Evolutionary conservation across 768 basidiomycete species (phyloP).

Genomic region (Tulasnella sp.): DNA sequence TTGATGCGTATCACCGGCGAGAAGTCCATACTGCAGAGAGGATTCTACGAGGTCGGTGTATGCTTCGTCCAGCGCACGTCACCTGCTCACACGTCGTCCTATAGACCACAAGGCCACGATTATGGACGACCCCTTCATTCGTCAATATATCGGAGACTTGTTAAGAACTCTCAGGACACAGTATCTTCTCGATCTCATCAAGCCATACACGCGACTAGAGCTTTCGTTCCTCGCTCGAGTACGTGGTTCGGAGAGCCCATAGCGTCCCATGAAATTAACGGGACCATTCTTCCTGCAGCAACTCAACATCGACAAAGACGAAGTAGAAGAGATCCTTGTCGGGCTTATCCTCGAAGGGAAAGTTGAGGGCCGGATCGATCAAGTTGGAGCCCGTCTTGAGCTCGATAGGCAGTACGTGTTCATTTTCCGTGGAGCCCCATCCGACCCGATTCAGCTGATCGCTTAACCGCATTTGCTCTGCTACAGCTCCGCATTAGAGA

Average conservation of each 20-base stretch:
- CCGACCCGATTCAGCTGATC: not conserved
- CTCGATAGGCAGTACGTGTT: conserved; percentile 77
- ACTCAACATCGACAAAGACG: conserved; percentile 88
- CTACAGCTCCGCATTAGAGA: conserved; percentile 80
- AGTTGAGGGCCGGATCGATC: conserved; percentile 95
- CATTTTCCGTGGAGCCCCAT: conserved; percentile 3
- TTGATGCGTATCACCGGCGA: conserved; percentile 93
- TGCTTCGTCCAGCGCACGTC: not conserved
- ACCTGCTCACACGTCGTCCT: not conserved
- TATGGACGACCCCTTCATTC: conserved; percentile 94
- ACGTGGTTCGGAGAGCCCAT: conserved; percentile 35
- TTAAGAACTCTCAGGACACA: conserved; percentile 92
- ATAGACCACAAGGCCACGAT: conserved; percentile 92
- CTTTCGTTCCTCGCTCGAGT: conserved; percentile 92
- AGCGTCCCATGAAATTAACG: not conserved
- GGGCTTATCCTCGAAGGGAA: conserved; percentile 95
- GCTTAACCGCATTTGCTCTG: not conserved
- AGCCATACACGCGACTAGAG: conserved; percentile 94
- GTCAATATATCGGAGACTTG: conserved; percentile 94
- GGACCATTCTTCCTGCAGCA: conserved; percentile 58
- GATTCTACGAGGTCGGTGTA: conserved; percentile 75
- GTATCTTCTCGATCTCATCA: conserved; percentile 97
- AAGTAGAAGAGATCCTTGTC: conserved; percentile 93
- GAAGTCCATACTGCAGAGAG: conserved; percentile 98
- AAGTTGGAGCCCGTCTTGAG: conserved; percentile 91